Evolutionary conservation across 306 rosid genomes (phyloP).

Genomic region (Adenanthera pavonina): DNA sequence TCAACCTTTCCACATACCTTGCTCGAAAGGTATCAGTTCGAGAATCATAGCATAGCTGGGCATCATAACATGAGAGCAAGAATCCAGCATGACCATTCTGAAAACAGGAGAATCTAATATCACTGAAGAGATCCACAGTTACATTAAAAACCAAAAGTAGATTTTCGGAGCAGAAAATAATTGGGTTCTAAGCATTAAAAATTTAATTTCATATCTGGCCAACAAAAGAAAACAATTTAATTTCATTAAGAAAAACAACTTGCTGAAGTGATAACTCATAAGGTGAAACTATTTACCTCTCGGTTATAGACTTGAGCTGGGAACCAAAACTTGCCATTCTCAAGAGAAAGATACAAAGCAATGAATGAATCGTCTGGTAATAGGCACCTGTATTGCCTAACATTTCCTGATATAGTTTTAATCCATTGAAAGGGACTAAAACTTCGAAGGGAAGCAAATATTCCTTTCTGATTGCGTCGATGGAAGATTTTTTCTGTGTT

Average conservation of each 20-base stretch:
- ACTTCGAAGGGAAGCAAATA: slow-evolving; percentile 47
- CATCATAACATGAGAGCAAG: slow-evolving; percentile 75
- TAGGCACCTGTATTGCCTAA: slow-evolving; percentile 35
- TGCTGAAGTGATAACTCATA: neutral
- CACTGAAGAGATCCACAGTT: neutral
- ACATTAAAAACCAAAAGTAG: neutral
- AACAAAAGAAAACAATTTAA: too few relatives aligned
- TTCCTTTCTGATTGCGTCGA: slow-evolving; percentile 47
- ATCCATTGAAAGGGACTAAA: slow-evolving; percentile 50
- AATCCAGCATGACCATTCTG: slow-evolving; percentile 75
- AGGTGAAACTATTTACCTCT: slow-evolving; percentile 63
- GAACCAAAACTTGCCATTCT: slow-evolving; percentile 81
- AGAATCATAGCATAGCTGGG: slow-evolving; percentile 58
- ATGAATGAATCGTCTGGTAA: slow-evolving; percentile 58
- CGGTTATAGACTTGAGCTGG: slow-evolving; percentile 98
- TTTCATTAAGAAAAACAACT: neutral
- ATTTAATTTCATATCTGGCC: neutral
- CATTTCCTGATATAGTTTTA: slow-evolving; percentile 46
- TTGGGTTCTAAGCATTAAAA: neutral
- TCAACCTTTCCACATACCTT: slow-evolving; percentile 47
- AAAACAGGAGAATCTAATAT: slow-evolving; percentile 12
- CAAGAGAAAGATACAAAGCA: slow-evolving; percentile 83
- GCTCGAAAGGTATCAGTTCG: slow-evolving; percentile 58
- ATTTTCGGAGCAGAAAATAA: neutral
- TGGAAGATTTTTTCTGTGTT: slow-evolving; percentile 38